Evolutionary conservation across 2,329 filamentous ascomycete species (phyloP).

Genomic region (Ilyonectria destructans): DNA sequence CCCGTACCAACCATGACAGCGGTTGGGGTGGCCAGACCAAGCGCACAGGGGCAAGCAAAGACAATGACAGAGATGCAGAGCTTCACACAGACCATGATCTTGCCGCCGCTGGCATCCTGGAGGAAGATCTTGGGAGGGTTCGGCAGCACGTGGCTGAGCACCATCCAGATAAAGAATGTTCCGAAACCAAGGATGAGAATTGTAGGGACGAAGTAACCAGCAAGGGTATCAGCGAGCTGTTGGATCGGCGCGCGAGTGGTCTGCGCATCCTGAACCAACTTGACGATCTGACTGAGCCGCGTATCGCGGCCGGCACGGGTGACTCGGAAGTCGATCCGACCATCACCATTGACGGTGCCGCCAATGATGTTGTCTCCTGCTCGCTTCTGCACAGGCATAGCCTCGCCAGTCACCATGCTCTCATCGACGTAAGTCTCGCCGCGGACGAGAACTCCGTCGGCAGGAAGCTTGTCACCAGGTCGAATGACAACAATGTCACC

Average conservation of each 20-base stretch:
- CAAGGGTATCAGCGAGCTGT: constrained; percentile 89
- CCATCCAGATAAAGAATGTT: constrained; percentile 95
- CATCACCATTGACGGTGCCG: constrained; percentile 95
- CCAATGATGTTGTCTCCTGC: constrained; percentile 87
- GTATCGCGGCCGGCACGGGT: constrained; percentile 95
- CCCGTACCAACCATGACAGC: constrained; percentile 99
- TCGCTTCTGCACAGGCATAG: constrained; percentile 93
- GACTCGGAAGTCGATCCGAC: constrained; percentile 92
- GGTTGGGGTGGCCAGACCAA: constrained; percentile 96
- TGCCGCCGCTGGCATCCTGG: constrained; percentile 85
- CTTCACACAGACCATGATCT: constrained; percentile 96
- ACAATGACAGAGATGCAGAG: constrained; percentile 99
- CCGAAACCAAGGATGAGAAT: constrained; percentile 88
- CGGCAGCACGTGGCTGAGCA: constrained; percentile 87
- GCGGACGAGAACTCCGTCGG: constrained; percentile 88
- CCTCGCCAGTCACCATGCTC: constrained; percentile 98
- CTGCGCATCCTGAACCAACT: constrained; percentile 97
- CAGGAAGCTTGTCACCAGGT: constrained; percentile 96
- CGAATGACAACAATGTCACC: constrained; percentile 94
- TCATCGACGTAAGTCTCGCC: constrained; percentile 97
- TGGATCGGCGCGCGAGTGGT: constrained; percentile 96
- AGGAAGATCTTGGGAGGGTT: constrained; percentile 93
- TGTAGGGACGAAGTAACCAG: constrained; percentile 93
- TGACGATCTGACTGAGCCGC: constrained; percentile 97
- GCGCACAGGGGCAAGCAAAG: constrained; percentile 95